phyloP scores from a whole-genome alignment of 2,329 filamentous ascomycete species.

The Colletotrichum chlorophyti region DNA sequence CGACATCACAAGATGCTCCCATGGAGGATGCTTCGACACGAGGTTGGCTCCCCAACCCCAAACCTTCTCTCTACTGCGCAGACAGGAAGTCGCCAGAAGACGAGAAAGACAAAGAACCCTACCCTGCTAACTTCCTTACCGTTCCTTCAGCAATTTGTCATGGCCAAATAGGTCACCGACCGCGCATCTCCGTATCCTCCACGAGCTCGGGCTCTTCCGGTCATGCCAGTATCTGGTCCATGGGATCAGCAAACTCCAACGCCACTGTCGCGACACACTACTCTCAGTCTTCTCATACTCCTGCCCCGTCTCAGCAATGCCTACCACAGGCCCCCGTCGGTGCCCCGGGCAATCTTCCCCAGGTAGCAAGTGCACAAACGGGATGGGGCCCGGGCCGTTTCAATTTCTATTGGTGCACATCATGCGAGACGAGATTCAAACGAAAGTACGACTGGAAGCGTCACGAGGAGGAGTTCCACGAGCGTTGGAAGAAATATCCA shows the following conservation, averaged over 20 bases:
- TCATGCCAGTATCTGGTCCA: conserved; percentile 42
- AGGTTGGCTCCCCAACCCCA: conserved; percentile 10
- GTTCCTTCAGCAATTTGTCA: conserved; percentile 42
- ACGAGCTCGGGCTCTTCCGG: conserved; percentile 57
- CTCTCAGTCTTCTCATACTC: conserved; percentile 46
- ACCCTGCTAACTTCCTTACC: conserved; percentile 36
- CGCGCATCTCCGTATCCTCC: conserved; percentile 55
- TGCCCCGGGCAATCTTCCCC: conserved; percentile 20
- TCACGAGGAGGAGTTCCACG: conserved; percentile 74
- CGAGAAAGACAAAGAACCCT: background rate
- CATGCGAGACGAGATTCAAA: conserved; percentile 70
- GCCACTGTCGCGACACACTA: conserved; percentile 38
- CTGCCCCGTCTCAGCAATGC: conserved; percentile 41
- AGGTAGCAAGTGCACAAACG: conserved; percentile 29
- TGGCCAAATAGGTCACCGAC: conserved; percentile 42
- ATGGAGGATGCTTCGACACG: conserved; percentile 29
- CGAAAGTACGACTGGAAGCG: conserved; percentile 74
- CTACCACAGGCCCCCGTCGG: conserved; percentile 31
- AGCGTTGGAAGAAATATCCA: conserved; percentile 71
- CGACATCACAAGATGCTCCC: conserved; percentile 12
- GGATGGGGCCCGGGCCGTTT: conserved; percentile 31
- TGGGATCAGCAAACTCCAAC: conserved; percentile 34
- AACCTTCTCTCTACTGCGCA: too few species aligned
- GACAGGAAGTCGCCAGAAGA: too few species aligned
- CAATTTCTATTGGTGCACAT: conserved; percentile 64